Evolutionary conservation across 2,329 filamentous ascomycete species (phyloP), one percentile per base, ranked within the genome.

Genomic region (Magnaporthiopsis incrustans): DNA sequence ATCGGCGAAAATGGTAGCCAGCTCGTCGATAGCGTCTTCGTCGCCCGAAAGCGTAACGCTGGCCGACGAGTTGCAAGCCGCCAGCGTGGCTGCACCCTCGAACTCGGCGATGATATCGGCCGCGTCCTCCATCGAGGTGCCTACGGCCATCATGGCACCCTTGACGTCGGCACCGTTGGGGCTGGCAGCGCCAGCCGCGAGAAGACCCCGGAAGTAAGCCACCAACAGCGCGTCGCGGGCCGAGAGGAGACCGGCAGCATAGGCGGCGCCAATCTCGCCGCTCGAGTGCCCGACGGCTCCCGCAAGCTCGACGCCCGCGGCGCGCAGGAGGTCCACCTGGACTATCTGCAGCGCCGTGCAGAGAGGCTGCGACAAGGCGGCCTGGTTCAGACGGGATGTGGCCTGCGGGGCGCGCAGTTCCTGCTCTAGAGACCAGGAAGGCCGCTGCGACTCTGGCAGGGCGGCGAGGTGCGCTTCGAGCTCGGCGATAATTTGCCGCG

Each of bases 41-140:
- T 74, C 71, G 1, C 80, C 79, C 1, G 80, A 81, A 4, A 82
- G 67, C 0, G 80, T 82, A 26, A 77, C 71, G 12, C 77, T 81
- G 26, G 4, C 2, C 12, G 58, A 53, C 22, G 44, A 35, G 44
- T 64, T 64, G 58, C 44, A 3, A 15, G 62, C 56, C 30, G 6
- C 38, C 10, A 27, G 59, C 62, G 6, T 25, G 30, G 30, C 30
- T 4, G 30, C 30, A 30, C 30, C 62, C 18, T 58, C n/a, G 7
- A 53, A 26, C 25, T 59, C 3, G 14, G 62, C 32, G 0, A 63
- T 22, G 22, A 35, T 15, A 1, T 57, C 27, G 32, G 56, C 61
- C 56, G 30, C 30, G 30, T 30, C 30, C 30, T 30, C 30, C 30
- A 30, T 30, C 30, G 32, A 44, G 1, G 74, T 73, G 1, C 77